Percentiles rank a stretch among this genome's conserved stretches.
Conservation (phyloP, 768 basidiomycete genomes). For the Lentinula guzmanii region DNA sequence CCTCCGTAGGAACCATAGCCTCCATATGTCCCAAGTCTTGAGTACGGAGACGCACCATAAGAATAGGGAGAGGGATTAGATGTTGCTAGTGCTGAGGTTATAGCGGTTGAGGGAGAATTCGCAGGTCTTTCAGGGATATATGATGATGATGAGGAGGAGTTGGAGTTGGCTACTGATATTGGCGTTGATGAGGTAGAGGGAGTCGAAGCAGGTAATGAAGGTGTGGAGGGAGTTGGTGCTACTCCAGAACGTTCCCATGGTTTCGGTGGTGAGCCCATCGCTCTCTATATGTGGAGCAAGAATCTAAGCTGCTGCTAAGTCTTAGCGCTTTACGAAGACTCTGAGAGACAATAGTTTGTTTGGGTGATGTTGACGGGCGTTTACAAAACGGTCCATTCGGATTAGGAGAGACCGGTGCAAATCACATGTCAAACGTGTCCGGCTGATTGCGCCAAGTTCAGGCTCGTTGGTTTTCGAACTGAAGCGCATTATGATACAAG, state of each 20-base stretch:
- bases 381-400: too few relatives aligned
- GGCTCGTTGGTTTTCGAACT: too few relatives aligned
- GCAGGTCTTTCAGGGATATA: conserved; percentile 62
- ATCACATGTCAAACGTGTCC: not conserved
- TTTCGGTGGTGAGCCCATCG: conserved; percentile 83
- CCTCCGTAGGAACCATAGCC: conserved; percentile 17
- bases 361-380: too few relatives aligned
- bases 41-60: conserved; percentile 37
- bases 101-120: conserved; percentile 34
- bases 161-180: conserved; percentile 9
- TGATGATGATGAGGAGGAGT: conserved; percentile 38
- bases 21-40: conserved; percentile 27
- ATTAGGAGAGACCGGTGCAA: not conserved
- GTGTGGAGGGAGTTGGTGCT: conserved; percentile 22
- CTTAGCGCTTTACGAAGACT: too few relatives aligned
- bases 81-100: conserved; percentile 28
- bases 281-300: not conserved
- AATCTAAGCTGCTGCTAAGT: too few relatives aligned
- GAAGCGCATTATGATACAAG: too few relatives aligned
- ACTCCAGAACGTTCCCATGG: conserved; percentile 75
- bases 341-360: too few relatives aligned
- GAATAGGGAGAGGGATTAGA: conserved; percentile 32
- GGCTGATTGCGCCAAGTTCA: not conserved
- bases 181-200: conserved; percentile 19
- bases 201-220: conserved; percentile 20